phyloP scores from a whole-genome alignment of 495 filamentous ascomycete species.

The Penicillium alfredii region DNA sequence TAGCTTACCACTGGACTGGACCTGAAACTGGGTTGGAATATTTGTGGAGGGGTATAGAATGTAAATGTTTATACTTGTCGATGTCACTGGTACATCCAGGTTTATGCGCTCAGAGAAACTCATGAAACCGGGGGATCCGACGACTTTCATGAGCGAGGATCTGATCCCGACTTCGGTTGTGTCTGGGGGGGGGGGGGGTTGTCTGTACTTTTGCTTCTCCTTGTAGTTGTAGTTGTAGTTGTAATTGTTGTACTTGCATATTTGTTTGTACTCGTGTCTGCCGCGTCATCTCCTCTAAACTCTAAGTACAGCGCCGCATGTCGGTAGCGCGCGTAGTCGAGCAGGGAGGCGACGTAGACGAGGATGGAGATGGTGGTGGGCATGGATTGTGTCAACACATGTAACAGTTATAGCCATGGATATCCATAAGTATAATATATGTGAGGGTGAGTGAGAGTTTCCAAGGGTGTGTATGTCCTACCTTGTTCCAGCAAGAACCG shows the following conservation, averaged over 20 bases:
- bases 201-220: not conserved
- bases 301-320: conserved; percentile 21
- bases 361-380: conserved; percentile 16
- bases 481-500: not conserved
- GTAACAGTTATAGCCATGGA: too few relatives aligned
- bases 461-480: too few relatives aligned
- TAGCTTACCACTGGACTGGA: too few relatives aligned
- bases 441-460: not conserved
- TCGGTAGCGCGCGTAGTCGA: conserved; percentile 21
- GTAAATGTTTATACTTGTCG: too few relatives aligned
- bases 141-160: conserved; percentile 15
- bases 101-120: conserved; percentile 16
- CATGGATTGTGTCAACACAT: conserved; percentile 8
- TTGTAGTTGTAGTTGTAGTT: too few relatives aligned
- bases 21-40: too few relatives aligned
- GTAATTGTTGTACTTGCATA: too few relatives aligned
- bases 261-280: not conserved
- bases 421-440: not conserved
- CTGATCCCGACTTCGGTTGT: conserved; percentile 4
- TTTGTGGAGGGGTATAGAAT: too few relatives aligned
- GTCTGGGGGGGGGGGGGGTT: not conserved
- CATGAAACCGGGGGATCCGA: conserved; percentile 13
- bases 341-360: conserved; percentile 18
- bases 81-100: conserved; percentile 4
- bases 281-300: not conserved